Evolutionary conservation across 345 rosid genomes (phyloP), one percentile per base, ranked within the genome.

Genomic region (Hibiscus tridactylites): DNA sequence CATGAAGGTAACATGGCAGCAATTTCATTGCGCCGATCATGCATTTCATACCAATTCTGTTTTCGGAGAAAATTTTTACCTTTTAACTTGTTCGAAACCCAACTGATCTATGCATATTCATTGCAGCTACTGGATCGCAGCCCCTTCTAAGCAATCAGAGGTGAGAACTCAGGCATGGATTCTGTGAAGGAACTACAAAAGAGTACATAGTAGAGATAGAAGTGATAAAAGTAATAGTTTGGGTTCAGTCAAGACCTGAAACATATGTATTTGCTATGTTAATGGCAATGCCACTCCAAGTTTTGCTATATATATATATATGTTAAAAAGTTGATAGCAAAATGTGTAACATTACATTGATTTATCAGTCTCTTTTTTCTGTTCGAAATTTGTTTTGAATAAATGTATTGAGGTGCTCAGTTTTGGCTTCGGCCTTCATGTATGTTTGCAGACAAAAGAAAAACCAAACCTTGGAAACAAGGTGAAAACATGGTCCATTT

Each of bases 111-210:
- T 47, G 7, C 19, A 28, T 56, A 54, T 73, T 19, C 26, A 52
- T 75, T 72, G 73, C 84, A 84, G 88, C 58, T 73, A 13, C 84
- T 54, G 78, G 52, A 31, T 19, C 78, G 9, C 78, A 78, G 68
- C 88, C 84, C 26, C 79, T 84, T 53, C 57, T 84, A 66, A 71
- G 58, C 72, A 73, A 78, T 13, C 69, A 77, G 46, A 72, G 81
- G 70, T 66, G 80, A 82, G 70, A 68, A 75, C 26, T 39, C n/a
- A 42, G 73, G 73, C 33, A 73, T 21, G 24, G 24, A 21, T 49
- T 26, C 33, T 29, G n/a, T 72, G 66, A 59, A 35, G 73, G 39
- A 71, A 28, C 56, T 71, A 21, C 26, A 59, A 13, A 5, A 67
- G 58, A 67, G 53, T 54, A 49, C 71, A 49, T 67, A 8, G 13